Conservation (phyloP, 345 rosid species). For the Pugionium cornutum region DNA sequence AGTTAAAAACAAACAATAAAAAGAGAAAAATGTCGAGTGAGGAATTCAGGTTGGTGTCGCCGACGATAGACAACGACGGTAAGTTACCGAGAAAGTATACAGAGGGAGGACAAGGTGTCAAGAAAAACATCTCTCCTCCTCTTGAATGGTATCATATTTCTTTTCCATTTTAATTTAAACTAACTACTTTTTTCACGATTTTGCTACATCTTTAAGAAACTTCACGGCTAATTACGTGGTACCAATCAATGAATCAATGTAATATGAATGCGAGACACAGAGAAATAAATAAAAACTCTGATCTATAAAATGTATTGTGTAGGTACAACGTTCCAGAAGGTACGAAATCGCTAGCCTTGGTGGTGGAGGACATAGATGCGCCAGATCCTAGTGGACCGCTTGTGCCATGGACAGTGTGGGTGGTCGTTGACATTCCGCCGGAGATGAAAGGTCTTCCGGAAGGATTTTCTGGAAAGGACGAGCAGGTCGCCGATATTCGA, state of each 20-base stretch:
- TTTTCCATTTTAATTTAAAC: background rate
- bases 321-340: constrained; percentile 62
- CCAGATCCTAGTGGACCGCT: constrained; percentile 61
- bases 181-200: no score
- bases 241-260: no score
- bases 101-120: constrained; percentile 68
- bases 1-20: background rate
- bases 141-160: constrained; percentile 54
- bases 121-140: constrained; percentile 58
- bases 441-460: constrained; percentile 62
- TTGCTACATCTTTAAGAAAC: no score
- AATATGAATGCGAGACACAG: no score
- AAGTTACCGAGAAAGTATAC: constrained; percentile 71
- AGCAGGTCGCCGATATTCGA: constrained; percentile 48
- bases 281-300: background rate
- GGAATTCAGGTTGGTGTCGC: constrained; percentile 61
- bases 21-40: constrained; percentile 44
- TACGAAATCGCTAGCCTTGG: constrained; percentile 60
- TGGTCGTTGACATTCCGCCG: constrained; percentile 66
- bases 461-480: constrained; percentile 67
- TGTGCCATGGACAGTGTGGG: constrained; percentile 85
- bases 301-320: background rate
- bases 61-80: constrained; percentile 54
- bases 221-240: no score
- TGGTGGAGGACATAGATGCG: constrained; percentile 80